These are phyloP conservation scores for Candida adriatica DNA, from an alignment of 805 yeast genomes.

Conservation along the genomic window DNA sequence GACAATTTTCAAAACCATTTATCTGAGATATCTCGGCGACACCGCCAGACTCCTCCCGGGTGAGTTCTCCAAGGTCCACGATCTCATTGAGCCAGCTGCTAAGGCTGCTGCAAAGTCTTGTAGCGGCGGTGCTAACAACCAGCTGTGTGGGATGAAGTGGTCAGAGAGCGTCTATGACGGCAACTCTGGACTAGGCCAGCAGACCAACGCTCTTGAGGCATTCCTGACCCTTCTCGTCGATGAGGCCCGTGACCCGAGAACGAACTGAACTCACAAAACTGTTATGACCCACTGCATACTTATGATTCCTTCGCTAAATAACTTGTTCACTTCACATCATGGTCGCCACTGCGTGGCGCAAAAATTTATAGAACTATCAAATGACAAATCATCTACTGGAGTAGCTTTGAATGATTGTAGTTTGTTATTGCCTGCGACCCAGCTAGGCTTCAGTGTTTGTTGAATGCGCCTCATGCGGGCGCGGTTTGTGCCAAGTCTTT, in stretches of 20 bases:
- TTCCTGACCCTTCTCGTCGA: slow-evolving; percentile 37
- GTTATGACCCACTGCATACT: too few relatives aligned
- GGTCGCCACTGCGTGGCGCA: too few relatives aligned
- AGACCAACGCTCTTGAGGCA: slow-evolving; percentile 74
- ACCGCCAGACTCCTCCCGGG: slow-evolving; percentile 67
- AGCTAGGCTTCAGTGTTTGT: too few relatives aligned
- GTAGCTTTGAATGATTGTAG: too few relatives aligned
- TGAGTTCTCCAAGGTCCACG: slow-evolving; percentile 25
- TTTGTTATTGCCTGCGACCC: too few relatives aligned
- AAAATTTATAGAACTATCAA: too few relatives aligned
- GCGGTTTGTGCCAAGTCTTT: too few relatives aligned
- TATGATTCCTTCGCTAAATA: too few relatives aligned
- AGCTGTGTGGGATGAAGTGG: slow-evolving; percentile 88
- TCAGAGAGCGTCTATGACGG: slow-evolving; percentile 56
- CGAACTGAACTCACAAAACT: too few relatives aligned
- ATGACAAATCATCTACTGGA: too few relatives aligned
- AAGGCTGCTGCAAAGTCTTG: slow-evolving; percentile 77
- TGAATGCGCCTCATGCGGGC: too few relatives aligned
- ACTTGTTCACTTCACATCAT: too few relatives aligned
- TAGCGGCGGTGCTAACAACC: slow-evolving; percentile 79
- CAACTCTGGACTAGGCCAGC: slow-evolving; percentile 80
- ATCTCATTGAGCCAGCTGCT: slow-evolving; percentile 42
- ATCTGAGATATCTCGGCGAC: slow-evolving; percentile 65
- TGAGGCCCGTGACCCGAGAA: slow-evolving; percentile 4
- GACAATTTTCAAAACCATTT: slow-evolving; percentile 81